Conservation (phyloP, 1,139 yeast species). For the Arxiozyma slooffiae region DNA sequence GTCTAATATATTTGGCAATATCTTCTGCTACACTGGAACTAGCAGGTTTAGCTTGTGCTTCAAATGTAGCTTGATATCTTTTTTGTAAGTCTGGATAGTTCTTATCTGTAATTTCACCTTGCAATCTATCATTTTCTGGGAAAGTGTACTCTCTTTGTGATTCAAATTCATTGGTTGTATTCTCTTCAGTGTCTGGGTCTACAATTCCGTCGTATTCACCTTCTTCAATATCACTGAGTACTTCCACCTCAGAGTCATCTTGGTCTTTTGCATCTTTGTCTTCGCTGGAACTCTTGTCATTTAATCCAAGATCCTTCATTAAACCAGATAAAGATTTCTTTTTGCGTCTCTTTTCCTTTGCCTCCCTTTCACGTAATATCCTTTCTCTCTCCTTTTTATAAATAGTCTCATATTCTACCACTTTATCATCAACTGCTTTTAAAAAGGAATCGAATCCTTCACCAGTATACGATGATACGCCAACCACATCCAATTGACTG, state of each 20-base stretch:
- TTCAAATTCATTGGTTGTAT: slow-evolving; percentile 31
- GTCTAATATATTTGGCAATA: slow-evolving; percentile 54
- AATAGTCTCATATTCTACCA: slow-evolving; percentile 74
- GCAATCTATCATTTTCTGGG: slow-evolving; percentile 53
- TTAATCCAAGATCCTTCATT: slow-evolving; percentile 75
- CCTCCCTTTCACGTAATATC: slow-evolving; percentile 65
- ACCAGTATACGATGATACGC: slow-evolving; percentile 87
- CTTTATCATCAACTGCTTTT: slow-evolving; percentile 73
- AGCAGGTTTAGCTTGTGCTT: slow-evolving; percentile 50
- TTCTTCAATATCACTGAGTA: slow-evolving; percentile 57
- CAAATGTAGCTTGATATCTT: slow-evolving; percentile 65
- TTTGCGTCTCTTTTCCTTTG: slow-evolving; percentile 62
- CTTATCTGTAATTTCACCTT: slow-evolving; percentile 46
- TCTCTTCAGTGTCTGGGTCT: slow-evolving; percentile 58
- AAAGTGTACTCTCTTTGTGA: slow-evolving; percentile 61
- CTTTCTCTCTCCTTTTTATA: slow-evolving; percentile 83
- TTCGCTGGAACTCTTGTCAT: slow-evolving; percentile 28
- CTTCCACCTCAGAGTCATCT: slow-evolving; percentile 46
- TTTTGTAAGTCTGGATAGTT: slow-evolving; percentile 50
- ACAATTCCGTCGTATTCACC: slow-evolving; percentile 55
- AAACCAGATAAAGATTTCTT: slow-evolving; percentile 59
- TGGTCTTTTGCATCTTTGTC: slow-evolving; percentile 11
- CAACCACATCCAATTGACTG: slow-evolving; percentile 82
- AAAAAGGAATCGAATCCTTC: slow-evolving; percentile 88
- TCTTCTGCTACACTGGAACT: slow-evolving; percentile 60